Percentiles rank a stretch among this genome's conserved stretches.
Conservation (phyloP, 768 basidiomycete species). For the Naganishia kalamii region DNA sequence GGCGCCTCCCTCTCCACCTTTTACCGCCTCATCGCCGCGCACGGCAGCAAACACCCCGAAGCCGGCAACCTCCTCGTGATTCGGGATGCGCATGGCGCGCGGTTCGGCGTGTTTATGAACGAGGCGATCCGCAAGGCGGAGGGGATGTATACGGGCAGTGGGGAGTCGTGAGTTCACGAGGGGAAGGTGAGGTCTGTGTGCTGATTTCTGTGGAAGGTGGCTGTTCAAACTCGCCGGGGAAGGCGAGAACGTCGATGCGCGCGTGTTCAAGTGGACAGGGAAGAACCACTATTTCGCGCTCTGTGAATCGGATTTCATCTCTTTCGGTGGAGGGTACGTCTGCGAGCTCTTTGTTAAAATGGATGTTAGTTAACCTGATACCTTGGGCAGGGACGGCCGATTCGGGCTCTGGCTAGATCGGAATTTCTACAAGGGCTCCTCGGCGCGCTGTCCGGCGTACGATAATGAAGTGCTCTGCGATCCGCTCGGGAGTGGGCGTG, state of each 20-base stretch:
- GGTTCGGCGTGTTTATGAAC: slow-evolving; percentile 79
- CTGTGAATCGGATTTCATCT: slow-evolving; percentile 71
- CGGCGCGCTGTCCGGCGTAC: slow-evolving; percentile 77
- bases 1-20: slow-evolving; percentile 87
- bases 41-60: slow-evolving; percentile 27
- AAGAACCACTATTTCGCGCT: slow-evolving; percentile 83
- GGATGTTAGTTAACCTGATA: background rate
- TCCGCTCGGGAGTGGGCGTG: slow-evolving; percentile 47
- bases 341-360: background rate
- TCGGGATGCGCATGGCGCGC: slow-evolving; percentile 56
- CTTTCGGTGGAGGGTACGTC: slow-evolving; percentile 86
- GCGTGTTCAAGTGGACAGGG: slow-evolving; percentile 56
- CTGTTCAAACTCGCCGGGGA: slow-evolving; percentile 4
- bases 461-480: slow-evolving; percentile 72
- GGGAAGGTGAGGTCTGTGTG: background rate
- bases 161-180: slow-evolving; percentile 61
- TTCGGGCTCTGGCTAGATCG: slow-evolving; percentile 86
- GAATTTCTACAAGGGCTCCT: slow-evolving; percentile 72
- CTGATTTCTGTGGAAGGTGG: slow-evolving; percentile 8
- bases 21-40: slow-evolving; percentile 51
- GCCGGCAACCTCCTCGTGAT: slow-evolving; percentile 56
- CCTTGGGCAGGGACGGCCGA: slow-evolving; percentile 60
- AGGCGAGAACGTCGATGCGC: background rate
- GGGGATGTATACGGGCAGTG: slow-evolving; percentile 75
- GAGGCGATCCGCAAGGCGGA: slow-evolving; percentile 61